Evolutionary conservation across 1,139 yeast genomes (phyloP).

Genomic region (Saccharomyces hybrid): DNA sequence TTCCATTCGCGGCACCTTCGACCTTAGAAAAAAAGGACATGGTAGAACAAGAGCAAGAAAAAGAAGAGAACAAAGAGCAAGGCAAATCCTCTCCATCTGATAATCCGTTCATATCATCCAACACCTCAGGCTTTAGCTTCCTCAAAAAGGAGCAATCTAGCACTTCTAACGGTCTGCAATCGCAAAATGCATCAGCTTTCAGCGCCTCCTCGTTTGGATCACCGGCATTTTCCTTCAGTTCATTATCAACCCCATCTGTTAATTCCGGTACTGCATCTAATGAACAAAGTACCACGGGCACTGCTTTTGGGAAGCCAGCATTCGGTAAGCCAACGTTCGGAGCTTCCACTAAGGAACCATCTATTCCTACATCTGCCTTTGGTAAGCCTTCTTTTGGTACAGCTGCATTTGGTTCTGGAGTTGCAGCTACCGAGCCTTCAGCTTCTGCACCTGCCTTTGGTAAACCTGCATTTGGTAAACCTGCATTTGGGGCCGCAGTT

Average conservation of each 20-base stretch:
- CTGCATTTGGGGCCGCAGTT: constrained; percentile 2
- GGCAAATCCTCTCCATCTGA: not conserved
- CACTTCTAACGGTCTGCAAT: not conserved
- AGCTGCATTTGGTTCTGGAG: too few relatives aligned
- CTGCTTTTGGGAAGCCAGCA: constrained; percentile 12
- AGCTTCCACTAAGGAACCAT: not conserved
- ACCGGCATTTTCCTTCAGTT: constrained; percentile 5
- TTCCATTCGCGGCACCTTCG: not conserved
- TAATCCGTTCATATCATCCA: not conserved
- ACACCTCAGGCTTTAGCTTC: not conserved
- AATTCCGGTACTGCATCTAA: not conserved
- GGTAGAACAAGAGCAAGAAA: not conserved
- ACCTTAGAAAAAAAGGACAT: not conserved
- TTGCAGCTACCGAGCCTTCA: too few relatives aligned
- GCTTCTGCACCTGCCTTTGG: too few relatives aligned
- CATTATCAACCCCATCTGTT: not conserved
- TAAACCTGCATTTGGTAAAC: too few relatives aligned
- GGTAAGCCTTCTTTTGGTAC: constrained; percentile 5
- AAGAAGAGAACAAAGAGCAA: not conserved
- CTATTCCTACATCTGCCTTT: constrained; percentile 8
- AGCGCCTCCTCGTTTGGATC: constrained; percentile 10
- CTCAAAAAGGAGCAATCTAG: not conserved
- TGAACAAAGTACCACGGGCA: not conserved
- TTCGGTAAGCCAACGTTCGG: constrained; percentile 16
- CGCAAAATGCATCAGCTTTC: constrained; percentile 2